Percentiles rank a stretch among this genome's conserved stretches.
Conservation (phyloP, 208 protist genomes). For the Trypanosoma platydactyli region DNA sequence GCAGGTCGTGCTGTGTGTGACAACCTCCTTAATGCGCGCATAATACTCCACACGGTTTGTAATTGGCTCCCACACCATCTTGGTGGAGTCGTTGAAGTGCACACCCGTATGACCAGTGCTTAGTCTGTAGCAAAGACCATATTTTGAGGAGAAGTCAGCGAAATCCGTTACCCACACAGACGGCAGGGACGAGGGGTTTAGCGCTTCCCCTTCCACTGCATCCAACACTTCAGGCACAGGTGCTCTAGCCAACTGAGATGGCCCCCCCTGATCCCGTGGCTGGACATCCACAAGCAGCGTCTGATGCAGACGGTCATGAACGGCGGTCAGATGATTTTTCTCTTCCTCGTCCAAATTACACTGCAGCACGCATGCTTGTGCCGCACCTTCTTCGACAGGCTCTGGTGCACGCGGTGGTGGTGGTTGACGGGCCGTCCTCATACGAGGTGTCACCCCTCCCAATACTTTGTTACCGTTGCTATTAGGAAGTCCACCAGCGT, state of each 20-base stretch:
- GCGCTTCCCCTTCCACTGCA: conserved; percentile 18
- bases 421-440: background rate
- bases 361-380: background rate
- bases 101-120: conserved; percentile 93
- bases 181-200: conserved; percentile 27
- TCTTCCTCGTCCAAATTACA: conserved; percentile 42
- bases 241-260: background rate
- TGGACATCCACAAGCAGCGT: conserved; percentile 34
- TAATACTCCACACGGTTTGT: conserved; percentile 83
- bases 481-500: conserved; percentile 3
- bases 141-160: conserved; percentile 97
- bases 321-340: conserved; percentile 47
- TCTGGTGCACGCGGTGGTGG: background rate
- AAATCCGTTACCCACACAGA: conserved; percentile 91
- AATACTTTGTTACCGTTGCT: conserved; percentile 5
- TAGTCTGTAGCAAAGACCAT: conserved; percentile 97
- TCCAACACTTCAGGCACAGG: background rate
- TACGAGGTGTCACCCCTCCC: background rate
- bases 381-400: background rate
- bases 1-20: conserved; percentile 19
- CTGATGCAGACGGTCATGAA: conserved; percentile 72
- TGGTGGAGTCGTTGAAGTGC: conserved; percentile 98
- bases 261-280: background rate
- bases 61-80: conserved; percentile 91
- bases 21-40: conserved; percentile 60